Evolutionary conservation across 2,329 filamentous ascomycete species (phyloP).

Genomic region (Metarhizium album): DNA sequence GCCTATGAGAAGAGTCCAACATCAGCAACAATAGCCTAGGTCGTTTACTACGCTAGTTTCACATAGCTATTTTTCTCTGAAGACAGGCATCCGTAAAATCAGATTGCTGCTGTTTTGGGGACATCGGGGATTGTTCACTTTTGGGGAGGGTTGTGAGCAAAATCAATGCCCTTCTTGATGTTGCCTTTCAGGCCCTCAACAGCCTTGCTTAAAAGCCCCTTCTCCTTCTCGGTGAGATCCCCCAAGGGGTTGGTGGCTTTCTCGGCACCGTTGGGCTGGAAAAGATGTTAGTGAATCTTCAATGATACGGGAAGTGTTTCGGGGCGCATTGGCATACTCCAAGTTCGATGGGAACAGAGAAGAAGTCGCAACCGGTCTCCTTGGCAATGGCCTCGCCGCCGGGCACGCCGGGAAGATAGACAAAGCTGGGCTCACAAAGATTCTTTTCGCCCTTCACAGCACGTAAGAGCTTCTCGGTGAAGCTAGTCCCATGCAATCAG

Average conservation of each 20-base stretch:
- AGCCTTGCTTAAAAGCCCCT: conserved; percentile 69
- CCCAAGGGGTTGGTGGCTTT: conserved; percentile 74
- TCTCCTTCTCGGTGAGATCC: conserved; percentile 74
- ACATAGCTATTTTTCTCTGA: conserved; percentile 20
- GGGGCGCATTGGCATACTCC: conserved; percentile 55
- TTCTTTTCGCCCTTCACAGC: conserved; percentile 82
- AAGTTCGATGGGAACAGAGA: conserved; percentile 92
- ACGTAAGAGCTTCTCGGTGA: conserved; percentile 88
- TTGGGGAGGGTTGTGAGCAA: conserved; percentile 77
- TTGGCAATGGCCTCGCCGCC: conserved; percentile 81
- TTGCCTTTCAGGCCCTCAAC: conserved; percentile 78
- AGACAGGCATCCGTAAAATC: conserved; percentile 17
- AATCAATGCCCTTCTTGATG: conserved; percentile 87
- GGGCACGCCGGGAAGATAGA: conserved; percentile 84
- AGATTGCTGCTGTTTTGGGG: conserved; percentile 17
- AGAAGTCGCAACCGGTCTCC: conserved; percentile 79
- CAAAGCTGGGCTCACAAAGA: conserved; percentile 87
- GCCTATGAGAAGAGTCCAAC: conserved; percentile 22
- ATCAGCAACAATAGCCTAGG: conserved; percentile 26
- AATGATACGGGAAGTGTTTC: neutral
- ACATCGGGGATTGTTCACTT: conserved; percentile 50
- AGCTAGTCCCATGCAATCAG: conserved; percentile 39
- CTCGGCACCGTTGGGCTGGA: conserved; percentile 69
- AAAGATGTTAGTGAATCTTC: conserved; percentile 19
- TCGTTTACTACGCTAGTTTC: conserved; percentile 26